These are phyloP conservation scores for Aspergillus versicolor DNA, from an alignment of 2,329 filamentous ascomycete species.

Conservation along the genomic window DNA sequence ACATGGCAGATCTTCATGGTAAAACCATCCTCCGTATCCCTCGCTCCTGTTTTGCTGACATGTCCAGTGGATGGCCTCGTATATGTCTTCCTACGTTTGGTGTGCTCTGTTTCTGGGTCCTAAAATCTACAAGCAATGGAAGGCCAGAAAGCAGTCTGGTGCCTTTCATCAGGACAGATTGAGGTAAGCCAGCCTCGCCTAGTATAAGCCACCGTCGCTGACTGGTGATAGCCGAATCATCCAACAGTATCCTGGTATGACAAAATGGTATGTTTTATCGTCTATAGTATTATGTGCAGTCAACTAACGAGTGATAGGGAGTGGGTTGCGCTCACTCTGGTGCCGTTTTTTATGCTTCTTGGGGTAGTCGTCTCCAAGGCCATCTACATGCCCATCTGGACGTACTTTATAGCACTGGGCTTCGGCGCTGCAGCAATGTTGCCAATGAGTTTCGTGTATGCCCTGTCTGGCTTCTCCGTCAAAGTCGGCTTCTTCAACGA, in stretches of 20 bases:
- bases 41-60: slow-evolving; percentile 58
- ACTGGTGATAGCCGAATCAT: slow-evolving; percentile 40
- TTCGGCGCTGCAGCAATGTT: slow-evolving; percentile 58
- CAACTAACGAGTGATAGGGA: not conserved
- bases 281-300: too few species aligned
- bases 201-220: too few species aligned
- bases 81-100: slow-evolving; percentile 4
- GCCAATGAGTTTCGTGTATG: slow-evolving; percentile 60
- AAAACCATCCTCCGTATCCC: not conserved
- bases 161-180: slow-evolving; percentile 1
- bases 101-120: not conserved
- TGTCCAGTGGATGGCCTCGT: slow-evolving; percentile 53
- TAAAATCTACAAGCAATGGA: slow-evolving; percentile 1
- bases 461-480: slow-evolving; percentile 56
- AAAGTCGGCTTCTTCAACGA: slow-evolving; percentile 61
- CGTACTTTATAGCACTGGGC: slow-evolving; percentile 57
- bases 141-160: not conserved
- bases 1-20: slow-evolving; percentile 49
- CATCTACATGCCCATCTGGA: slow-evolving; percentile 61
- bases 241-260: slow-evolving; percentile 51
- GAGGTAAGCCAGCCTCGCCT: not conserved
- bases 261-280: not conserved
- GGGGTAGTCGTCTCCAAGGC: slow-evolving; percentile 48
- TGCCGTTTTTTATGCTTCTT: slow-evolving; percentile 45
- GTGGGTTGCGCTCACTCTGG: slow-evolving; percentile 43